These are phyloP conservation scores for Monilinia polystroma DNA, from an alignment of 2,329 filamentous ascomycete genomes.

Conservation along the genomic window DNA sequence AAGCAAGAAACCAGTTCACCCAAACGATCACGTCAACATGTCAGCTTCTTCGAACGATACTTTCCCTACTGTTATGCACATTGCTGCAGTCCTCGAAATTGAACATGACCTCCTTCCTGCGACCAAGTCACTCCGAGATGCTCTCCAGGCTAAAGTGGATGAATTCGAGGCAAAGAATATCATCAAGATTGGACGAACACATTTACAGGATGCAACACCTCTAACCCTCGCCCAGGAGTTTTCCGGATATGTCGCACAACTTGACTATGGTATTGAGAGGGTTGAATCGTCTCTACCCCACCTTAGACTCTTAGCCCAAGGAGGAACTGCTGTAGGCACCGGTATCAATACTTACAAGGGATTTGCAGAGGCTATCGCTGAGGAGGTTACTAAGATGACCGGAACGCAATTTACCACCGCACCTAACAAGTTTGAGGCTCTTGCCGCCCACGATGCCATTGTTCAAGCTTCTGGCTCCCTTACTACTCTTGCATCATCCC, in stretches of 20 bases:
- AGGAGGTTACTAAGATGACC: constrained; percentile 88
- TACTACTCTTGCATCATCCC: constrained; percentile 86
- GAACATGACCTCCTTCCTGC: constrained; percentile 82
- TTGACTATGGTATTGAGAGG: constrained; percentile 86
- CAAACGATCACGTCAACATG: constrained; percentile 99
- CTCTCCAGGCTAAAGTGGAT: constrained; percentile 84
- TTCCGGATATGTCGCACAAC: constrained; percentile 93
- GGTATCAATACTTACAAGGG: constrained; percentile 97
- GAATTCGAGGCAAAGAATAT: constrained; percentile 82
- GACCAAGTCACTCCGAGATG: constrained; percentile 76
- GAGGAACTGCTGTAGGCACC: constrained; percentile 94
- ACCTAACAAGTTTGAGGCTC: constrained; percentile 97
- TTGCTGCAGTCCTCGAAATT: constrained; percentile 91
- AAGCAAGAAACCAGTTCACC: constrained; percentile 97
- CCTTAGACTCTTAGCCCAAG: constrained; percentile 84
- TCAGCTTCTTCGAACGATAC: constrained; percentile 98
- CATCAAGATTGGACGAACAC: constrained; percentile 98
- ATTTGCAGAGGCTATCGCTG: constrained; percentile 89
- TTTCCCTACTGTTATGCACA: constrained; percentile 99
- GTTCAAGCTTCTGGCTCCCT: constrained; percentile 91
- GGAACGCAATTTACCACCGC: constrained; percentile 92
- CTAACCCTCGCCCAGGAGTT: constrained; percentile 96
- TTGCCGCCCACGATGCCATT: constrained; percentile 93
- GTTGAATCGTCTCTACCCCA: constrained; percentile 80
- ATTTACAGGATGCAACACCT: constrained; percentile 95